Base-by-base conservation (phyloP, 352 stramenopile genomes). In the Bremia lactucae region DNA sequence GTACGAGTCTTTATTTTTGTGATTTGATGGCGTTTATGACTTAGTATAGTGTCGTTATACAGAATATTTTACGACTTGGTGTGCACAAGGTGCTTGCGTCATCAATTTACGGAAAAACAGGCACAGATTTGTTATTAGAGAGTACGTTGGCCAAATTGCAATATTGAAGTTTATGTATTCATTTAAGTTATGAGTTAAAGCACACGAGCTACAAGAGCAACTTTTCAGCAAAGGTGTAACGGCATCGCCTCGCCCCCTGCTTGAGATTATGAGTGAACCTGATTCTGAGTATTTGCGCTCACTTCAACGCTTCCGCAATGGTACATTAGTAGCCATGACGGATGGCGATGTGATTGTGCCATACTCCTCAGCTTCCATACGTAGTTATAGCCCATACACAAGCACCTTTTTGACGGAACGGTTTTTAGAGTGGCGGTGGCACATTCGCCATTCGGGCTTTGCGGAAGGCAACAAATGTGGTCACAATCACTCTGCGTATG, bases 291-390 rank as follows among this genome's bases (percentile, higher is more conserved):
- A 75, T 49, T 31, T 83, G 3, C 47, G 46, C 4, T 71, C 72
- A n/a, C 53, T 87, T 8, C 67, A 64, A 14, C 55, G 52, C 18
- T 87, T 87, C 26, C 55, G 49, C 10, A 43, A 72, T 40, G 74
- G 75, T 31, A 87, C 75, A 10, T 50, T 87, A 20, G 55, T 89
- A 14, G 77, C 77, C 11, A 81, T 89, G 65, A 78, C 75, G 8
- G 73, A 89, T 16, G 77, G 77, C 19, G 77, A 89, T 26, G 48
- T 87, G 13, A 55, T 87, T 22, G 77, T 89, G 21, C 77, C 73
- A 18, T 87, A 78, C 22, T 55, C 73, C 4, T 87, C 77, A 3
- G 73, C 72, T 6, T 81, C 77, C 23, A 80, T 89, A 42, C 69
- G 68, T 21, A 89, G 68, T 38, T 67, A 70, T 48, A 87, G 72